phyloP scores from a whole-genome alignment of 352 stramenopile species.

The Pythium scleroteichum region DNA sequence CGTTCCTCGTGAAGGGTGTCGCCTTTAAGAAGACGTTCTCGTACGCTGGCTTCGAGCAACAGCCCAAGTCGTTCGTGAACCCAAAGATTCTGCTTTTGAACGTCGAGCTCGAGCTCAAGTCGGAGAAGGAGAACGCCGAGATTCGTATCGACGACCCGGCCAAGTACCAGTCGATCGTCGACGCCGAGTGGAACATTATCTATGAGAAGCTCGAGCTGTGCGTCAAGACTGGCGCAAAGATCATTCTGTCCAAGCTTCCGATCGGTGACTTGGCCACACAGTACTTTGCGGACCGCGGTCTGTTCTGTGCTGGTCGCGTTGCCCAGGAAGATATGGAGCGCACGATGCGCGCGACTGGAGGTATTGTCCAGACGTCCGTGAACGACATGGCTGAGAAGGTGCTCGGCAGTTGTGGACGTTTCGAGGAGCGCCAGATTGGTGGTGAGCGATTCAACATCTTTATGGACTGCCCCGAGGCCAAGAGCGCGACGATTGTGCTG shows the following conservation, averaged over 20 bases:
- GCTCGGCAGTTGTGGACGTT: conserved; percentile 94
- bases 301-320: conserved; percentile 98
- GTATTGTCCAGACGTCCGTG: conserved; percentile 92
- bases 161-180: conserved; percentile 99
- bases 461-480: conserved; percentile 93
- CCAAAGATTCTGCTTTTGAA: conserved; percentile 98
- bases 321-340: conserved; percentile 97
- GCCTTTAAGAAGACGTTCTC: conserved; percentile 99
- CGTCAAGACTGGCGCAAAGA: conserved; percentile 93
- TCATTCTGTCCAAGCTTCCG: conserved; percentile 97
- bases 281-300: conserved; percentile 98
- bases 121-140: conserved; percentile 99
- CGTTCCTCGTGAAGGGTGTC: conserved; percentile 97
- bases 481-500: conserved; percentile 97
- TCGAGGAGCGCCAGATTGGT: conserved; percentile 98
- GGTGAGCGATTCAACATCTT: conserved; percentile 99
- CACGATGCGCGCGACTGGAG: conserved; percentile 95
- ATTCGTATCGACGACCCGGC: conserved; percentile 97
- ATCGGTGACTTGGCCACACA: conserved; percentile 98
- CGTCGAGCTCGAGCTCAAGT: conserved; percentile 99
- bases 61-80: conserved; percentile 97
- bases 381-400: conserved; percentile 91
- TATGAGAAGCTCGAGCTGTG: conserved; percentile 97
- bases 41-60: conserved; percentile 99
- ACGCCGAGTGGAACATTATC: conserved; percentile 99